Conservation (phyloP, 768 basidiomycete genomes). For the Calocybe indica region DNA sequence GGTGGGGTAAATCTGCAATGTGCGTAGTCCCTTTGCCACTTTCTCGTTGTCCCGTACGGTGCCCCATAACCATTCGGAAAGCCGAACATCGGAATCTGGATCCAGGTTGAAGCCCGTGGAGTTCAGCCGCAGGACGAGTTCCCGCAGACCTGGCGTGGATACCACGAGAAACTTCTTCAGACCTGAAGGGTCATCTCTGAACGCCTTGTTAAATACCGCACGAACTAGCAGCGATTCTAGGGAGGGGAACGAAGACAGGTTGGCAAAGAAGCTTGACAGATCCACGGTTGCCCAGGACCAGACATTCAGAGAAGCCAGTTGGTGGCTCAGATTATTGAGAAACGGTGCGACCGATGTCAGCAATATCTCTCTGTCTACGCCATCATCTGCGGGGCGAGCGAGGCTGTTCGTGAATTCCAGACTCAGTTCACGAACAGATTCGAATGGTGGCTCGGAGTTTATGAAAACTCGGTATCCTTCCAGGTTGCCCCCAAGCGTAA, state of each 20-base stretch:
- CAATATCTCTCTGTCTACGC: constrained; percentile 18
- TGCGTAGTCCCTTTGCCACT: constrained; percentile 22
- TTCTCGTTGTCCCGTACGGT: constrained; percentile 19
- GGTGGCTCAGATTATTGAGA: constrained; percentile 27
- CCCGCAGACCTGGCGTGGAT: constrained; percentile 23
- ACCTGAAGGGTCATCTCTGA: constrained; percentile 27
- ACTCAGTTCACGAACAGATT: constrained; percentile 25
- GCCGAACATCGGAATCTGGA: constrained; percentile 20
- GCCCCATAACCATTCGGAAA: constrained; percentile 28
- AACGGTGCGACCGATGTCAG: constrained; percentile 32
- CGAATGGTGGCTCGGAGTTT: constrained; percentile 23
- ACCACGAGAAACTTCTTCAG: constrained; percentile 25
- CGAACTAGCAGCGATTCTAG: constrained; percentile 28
- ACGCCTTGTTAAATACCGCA: constrained; percentile 33
- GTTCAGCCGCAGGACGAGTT: constrained; percentile 33
- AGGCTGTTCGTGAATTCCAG: constrained; percentile 34
- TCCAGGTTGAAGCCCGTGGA: constrained; percentile 22
- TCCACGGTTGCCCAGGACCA: constrained; percentile 36
- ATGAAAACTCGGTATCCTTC: constrained; percentile 27
- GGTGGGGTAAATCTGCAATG: constrained; percentile 38
- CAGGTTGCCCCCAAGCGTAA: constrained; percentile 32
- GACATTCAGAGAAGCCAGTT: constrained; percentile 27
- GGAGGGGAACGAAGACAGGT: constrained; percentile 23
- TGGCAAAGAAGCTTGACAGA: constrained; percentile 32
- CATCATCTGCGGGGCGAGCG: constrained; percentile 5